Evolutionary conservation across 306 rosid genomes (phyloP).

Genomic region (Bauhinia variegata): DNA sequence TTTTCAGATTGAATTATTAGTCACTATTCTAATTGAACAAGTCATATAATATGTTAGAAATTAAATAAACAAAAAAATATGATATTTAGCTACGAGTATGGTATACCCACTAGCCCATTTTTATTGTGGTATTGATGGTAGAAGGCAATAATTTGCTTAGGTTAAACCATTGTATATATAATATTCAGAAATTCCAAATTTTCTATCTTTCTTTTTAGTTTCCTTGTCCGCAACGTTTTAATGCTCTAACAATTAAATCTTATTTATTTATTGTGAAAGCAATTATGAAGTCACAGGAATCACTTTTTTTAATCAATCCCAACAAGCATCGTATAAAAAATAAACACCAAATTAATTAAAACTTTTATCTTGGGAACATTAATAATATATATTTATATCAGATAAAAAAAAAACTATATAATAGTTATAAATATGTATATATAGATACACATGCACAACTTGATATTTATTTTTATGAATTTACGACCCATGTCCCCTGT

Average conservation of each 20-base stretch:
- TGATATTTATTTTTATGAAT: too few relatives aligned
- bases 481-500: background rate
- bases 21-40: too few relatives aligned
- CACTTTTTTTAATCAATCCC: conserved; percentile 17
- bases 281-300: background rate
- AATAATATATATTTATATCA: too few relatives aligned
- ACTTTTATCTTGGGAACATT: too few relatives aligned
- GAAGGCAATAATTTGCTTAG: conserved; percentile 1
- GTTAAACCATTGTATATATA: conserved; percentile 5
- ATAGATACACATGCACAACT: too few relatives aligned
- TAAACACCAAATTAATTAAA: too few relatives aligned
- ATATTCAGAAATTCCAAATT: background rate
- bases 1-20: too few relatives aligned
- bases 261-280: background rate
- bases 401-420: too few relatives aligned
- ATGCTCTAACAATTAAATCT: background rate
- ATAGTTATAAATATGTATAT: too few relatives aligned
- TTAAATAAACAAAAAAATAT: too few relatives aligned
- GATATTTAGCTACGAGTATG: too few relatives aligned
- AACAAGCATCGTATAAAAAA: background rate
- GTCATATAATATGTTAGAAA: too few relatives aligned
- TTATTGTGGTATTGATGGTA: background rate
- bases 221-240: background rate
- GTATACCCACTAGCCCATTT: background rate
- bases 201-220: background rate